These are phyloP conservation scores for Neurospora sp. DNA, from an alignment of 2,329 filamentous ascomycete genomes.

Conservation along the genomic window DNA sequence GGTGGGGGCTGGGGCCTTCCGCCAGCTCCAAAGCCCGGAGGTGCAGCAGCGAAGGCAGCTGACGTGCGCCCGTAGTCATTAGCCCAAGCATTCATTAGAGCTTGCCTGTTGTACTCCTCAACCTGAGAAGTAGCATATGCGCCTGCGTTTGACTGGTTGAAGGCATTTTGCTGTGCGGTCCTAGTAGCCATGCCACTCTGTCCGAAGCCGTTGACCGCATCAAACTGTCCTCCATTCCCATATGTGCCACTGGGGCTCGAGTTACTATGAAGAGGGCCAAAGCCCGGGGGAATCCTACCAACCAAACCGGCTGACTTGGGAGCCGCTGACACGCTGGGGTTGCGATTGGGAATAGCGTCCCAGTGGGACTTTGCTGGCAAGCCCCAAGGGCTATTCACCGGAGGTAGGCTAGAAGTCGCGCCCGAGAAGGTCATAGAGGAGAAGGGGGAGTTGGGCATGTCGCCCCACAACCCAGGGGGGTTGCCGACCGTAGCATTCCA, in stretches of 20 bases:
- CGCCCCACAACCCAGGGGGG: not conserved
- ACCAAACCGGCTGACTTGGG: not conserved
- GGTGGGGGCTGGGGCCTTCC: not conserved
- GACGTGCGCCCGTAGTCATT: conserved; percentile 1
- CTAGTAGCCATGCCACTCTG: not conserved
- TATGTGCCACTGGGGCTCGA: not conserved
- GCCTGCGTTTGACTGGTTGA: not conserved
- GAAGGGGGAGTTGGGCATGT: conserved; percentile 9
- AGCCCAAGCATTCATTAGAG: conserved; percentile 6
- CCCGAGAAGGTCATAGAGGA: conserved; percentile 20
- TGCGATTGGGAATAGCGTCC: not conserved
- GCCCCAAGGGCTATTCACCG: conserved; percentile 24
- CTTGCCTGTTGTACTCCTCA: conserved; percentile 5
- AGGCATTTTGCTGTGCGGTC: not conserved
- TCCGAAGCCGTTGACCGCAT: not conserved
- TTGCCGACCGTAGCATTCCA: not conserved
- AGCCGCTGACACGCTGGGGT: not conserved
- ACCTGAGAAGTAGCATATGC: not conserved
- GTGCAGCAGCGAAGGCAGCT: not conserved
- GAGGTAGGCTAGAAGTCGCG: conserved; percentile 21
- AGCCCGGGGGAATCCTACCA: conserved; percentile 3
- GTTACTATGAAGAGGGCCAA: not conserved
- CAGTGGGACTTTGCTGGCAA: conserved; percentile 11
- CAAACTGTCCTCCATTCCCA: not conserved
- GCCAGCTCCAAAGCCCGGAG: not conserved